phyloP scores from a whole-genome alignment of 148 eudicot species.

The Nepenthes gracilis region DNA sequence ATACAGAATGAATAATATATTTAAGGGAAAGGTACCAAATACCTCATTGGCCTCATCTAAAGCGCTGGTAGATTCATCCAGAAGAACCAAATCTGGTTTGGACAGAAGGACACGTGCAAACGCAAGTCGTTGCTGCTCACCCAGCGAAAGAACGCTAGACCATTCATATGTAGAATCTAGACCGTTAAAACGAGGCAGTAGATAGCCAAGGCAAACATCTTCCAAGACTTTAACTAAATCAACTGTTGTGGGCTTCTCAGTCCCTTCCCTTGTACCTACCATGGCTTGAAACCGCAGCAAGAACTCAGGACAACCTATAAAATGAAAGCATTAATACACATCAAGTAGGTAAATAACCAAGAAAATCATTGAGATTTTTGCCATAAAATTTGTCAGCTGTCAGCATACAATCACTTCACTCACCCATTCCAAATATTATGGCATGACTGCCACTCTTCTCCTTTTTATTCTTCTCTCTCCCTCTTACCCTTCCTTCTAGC shows the following conservation, averaged over 20 bases:
- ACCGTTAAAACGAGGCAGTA: constrained; percentile 52
- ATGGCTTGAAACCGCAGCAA: constrained; percentile 24
- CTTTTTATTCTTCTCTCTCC: too few relatives aligned
- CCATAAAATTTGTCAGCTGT: background rate
- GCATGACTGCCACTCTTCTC: too few relatives aligned
- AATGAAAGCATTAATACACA: background rate
- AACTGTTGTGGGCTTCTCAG: constrained; percentile 52
- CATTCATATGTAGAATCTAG: constrained; percentile 71
- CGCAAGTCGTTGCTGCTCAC: constrained; percentile 97
- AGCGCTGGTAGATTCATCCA: constrained; percentile 99
- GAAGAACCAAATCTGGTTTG: constrained; percentile 62
- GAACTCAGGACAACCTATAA: constrained; percentile 50
- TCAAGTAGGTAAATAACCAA: background rate
- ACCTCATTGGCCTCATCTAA: constrained; percentile 97
- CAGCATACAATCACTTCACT: background rate
- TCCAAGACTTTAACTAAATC: constrained; percentile 60
- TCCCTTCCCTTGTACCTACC: constrained; percentile 15
- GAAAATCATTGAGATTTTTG: background rate
- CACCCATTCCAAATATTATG: too few relatives aligned
- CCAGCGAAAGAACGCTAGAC: constrained; percentile 92
- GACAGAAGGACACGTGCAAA: constrained; percentile 90
- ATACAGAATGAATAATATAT: too few relatives aligned
- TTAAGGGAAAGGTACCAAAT: constrained; percentile 4
- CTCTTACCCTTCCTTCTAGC: too few relatives aligned
- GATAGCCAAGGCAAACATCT: constrained; percentile 79